phyloP scores from a whole-genome alignment of 2,329 filamentous ascomycete genomes.

The Clarireedia homoeocarpa region DNA sequence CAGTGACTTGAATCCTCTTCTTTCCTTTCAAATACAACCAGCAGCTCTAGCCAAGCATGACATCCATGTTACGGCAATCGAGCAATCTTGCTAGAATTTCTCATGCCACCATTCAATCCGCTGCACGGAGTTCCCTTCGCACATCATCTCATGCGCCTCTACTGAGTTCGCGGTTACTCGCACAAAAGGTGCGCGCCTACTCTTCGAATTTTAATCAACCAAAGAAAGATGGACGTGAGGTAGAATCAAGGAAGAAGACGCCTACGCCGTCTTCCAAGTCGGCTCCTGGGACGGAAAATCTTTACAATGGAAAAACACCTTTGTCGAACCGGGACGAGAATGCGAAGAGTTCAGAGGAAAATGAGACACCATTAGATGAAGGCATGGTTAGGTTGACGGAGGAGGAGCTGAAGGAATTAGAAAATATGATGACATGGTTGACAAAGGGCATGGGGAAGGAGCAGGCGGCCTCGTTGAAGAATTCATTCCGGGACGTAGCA shows the following conservation, averaged over 20 bases:
- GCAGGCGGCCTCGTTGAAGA: slow-evolving; percentile 52
- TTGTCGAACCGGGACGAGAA: slow-evolving; percentile 23
- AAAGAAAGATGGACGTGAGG: slow-evolving; percentile 20
- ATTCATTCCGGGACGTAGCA: slow-evolving; percentile 55
- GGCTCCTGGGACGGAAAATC: slow-evolving; percentile 37
- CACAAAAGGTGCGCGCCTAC: slow-evolving; percentile 20
- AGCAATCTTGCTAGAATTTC: slow-evolving; percentile 57
- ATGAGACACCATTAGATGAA: slow-evolving; percentile 21
- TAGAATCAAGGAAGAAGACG: slow-evolving; percentile 28
- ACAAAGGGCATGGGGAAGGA: slow-evolving; percentile 51
- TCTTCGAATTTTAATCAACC: slow-evolving; percentile 13
- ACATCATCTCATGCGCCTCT: slow-evolving; percentile 33
- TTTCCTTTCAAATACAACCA: not conserved
- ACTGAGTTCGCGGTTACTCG: slow-evolving; percentile 30
- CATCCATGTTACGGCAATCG: slow-evolving; percentile 57
- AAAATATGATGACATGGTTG: slow-evolving; percentile 47
- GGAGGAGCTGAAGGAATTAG: slow-evolving; percentile 50
- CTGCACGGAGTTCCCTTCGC: slow-evolving; percentile 40
- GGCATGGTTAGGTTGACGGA: slow-evolving; percentile 36
- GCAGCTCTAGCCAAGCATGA: slow-evolving; percentile 45
- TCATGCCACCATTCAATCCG: slow-evolving; percentile 45
- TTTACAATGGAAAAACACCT: slow-evolving; percentile 35
- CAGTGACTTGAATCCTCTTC: slow-evolving; percentile 15
- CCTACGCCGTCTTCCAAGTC: slow-evolving; percentile 23
- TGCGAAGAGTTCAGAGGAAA: slow-evolving; percentile 20